Percentiles rank a stretch among this genome's conserved stretches.
phyloP scores from a whole-genome alignment of 768 basidiomycete species.

The Vararia minispora region DNA sequence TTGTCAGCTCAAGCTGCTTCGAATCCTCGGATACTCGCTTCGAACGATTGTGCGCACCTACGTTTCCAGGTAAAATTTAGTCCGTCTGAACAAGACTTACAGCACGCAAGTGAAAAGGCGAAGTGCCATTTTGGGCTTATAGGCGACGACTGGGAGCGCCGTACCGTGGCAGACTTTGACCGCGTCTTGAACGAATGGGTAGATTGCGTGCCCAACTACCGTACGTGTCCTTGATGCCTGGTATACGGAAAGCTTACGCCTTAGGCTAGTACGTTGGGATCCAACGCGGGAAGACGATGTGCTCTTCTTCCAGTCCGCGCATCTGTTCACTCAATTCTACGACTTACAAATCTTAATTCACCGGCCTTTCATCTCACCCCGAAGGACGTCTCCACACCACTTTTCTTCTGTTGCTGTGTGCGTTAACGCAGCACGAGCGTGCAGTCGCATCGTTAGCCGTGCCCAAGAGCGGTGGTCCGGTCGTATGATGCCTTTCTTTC shows the following conservation, averaged over 20 bases:
- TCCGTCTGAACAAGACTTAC: neutral
- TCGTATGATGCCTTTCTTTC: constrained; percentile 11
- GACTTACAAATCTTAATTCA: constrained; percentile 35
- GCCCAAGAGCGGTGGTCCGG: constrained; percentile 16
- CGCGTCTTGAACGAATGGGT: constrained; percentile 22
- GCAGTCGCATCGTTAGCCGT: constrained; percentile 34
- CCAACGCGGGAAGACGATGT: constrained; percentile 24
- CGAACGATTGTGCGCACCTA: constrained; percentile 42
- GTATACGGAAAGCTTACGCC: neutral
- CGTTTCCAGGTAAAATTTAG: too few relatives aligned
- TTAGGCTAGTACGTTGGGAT: constrained; percentile 31
- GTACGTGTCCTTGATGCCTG: constrained; percentile 12
- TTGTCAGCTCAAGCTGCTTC: constrained; percentile 41
- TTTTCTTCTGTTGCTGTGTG: constrained; percentile 44
- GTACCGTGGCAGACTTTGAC: constrained; percentile 12
- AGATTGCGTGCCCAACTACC: constrained; percentile 27
- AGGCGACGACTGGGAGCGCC: constrained; percentile 14
- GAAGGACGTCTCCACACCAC: constrained; percentile 19
- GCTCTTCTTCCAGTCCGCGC: constrained; percentile 29
- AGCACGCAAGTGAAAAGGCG: constrained; percentile 14
- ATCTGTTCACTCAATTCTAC: constrained; percentile 30
- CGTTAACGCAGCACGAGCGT: constrained; percentile 39
- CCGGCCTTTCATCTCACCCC: constrained; percentile 35
- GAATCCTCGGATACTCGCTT: constrained; percentile 51
- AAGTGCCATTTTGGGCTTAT: constrained; percentile 3